phyloP scores from a whole-genome alignment of 805 yeast species.

The Starmerella floricola region DNA sequence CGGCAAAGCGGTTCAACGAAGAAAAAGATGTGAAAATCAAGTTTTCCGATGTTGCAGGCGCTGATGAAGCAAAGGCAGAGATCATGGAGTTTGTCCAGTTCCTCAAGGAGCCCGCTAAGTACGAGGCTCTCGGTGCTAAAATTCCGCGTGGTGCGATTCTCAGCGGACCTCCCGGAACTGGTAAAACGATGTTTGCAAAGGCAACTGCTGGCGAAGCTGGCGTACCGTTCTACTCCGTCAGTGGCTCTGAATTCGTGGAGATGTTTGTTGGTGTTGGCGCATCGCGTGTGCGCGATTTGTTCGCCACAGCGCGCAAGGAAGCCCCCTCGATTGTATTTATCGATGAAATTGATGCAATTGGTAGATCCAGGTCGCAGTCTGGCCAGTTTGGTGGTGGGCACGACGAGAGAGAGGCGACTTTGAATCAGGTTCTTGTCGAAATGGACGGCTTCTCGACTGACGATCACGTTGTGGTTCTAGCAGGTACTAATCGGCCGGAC shows the following conservation, averaged over 20 bases:
- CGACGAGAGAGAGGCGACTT: constrained; percentile 93
- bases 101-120: constrained; percentile 77
- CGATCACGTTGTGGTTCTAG: constrained; percentile 91
- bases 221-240: constrained; percentile 89
- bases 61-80: constrained; percentile 92
- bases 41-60: constrained; percentile 94
- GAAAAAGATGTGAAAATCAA: constrained; percentile 81
- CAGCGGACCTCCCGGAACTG: constrained; percentile 99
- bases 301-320: constrained; percentile 79
- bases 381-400: constrained; percentile 55
- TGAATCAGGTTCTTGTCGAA: constrained; percentile 90
- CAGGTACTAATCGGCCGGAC: constrained; percentile 95
- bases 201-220: constrained; percentile 99
- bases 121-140: constrained; percentile 88
- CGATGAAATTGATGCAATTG: constrained; percentile 99
- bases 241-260: constrained; percentile 96
- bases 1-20: constrained; percentile 81
- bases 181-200: constrained; percentile 91
- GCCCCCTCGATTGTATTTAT: constrained; percentile 95
- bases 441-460: constrained; percentile 93
- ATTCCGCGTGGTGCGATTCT: constrained; percentile 97
- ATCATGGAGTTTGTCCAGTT: constrained; percentile 96
- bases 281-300: constrained; percentile 89
- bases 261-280: constrained; percentile 99
- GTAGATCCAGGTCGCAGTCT: constrained; percentile 62